Evolutionary conservation across 306 rosid genomes (phyloP), one percentile per base, ranked within the genome.

Genomic region (Coriaria nepalensis): DNA sequence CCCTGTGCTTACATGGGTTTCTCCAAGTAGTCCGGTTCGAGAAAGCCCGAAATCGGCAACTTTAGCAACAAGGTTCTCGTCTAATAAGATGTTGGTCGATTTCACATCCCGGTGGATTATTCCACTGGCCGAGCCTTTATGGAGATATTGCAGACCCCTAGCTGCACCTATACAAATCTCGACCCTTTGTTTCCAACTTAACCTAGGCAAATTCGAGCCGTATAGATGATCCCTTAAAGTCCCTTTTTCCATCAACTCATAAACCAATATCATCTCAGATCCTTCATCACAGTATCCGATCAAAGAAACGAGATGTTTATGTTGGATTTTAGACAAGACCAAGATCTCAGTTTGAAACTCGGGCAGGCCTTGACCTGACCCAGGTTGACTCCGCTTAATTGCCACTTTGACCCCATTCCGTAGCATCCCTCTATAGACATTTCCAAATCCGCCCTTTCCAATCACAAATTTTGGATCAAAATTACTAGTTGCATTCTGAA

Each of bases 31-130:
- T 7, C 74, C 59, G 10, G 72, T 46, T 52, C 58, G 71, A 0
- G 81, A 74, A 48, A 74, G 76, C 44, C 76, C 81, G 55, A 78
- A 78, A 33, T 78, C 81, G 6, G 81, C 55, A 20, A 78, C 81
- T 62, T 74, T 74, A 13, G 81, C 76, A 0, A 71, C 65, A 32
- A 33, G 45, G 59, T 78, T 71, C 33, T 55, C 54, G 49, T 72
- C 64, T 6, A 77, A 65, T 51, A 77, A 66, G 62, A 77, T 77
- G 49, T 71, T 68, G 8, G 72, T 73, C 66, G 83, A 64, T 58
- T 73, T 77, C 0, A 79, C 77, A 10, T 79, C 82, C 0, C 68
- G 67, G 56, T 79, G 82, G 45, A 79, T 79, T 53, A 69, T 79
- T 7, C 86, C 72, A 3, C 70, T 65, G 0, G 81, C 50, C 37